Evolutionary conservation across 345 rosid species (phyloP).

Genomic region (Eucalyptus guilfoylei): DNA sequence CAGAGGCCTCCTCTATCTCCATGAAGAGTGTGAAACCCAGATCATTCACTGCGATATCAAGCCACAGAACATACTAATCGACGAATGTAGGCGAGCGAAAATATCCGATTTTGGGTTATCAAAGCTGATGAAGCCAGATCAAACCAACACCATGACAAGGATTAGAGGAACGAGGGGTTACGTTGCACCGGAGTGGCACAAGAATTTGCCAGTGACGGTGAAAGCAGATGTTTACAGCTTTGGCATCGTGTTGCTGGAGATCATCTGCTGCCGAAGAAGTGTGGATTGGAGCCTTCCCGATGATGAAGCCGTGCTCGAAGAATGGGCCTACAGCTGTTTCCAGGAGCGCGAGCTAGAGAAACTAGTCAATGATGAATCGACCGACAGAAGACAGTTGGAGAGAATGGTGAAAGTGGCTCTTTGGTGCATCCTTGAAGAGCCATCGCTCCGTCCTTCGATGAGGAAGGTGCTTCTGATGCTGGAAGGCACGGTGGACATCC

Average conservation of each 20-base stretch:
- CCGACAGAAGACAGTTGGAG: neutral
- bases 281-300: neutral
- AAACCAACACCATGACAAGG: constrained; percentile 4
- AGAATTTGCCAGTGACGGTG: constrained; percentile 3
- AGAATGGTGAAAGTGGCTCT: constrained; percentile 2
- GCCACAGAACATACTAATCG: constrained; percentile 10
- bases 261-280: neutral
- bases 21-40: constrained; percentile 11
- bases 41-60: constrained; percentile 23
- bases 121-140: constrained; percentile 14
- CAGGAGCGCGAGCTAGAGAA: neutral
- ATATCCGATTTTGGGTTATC: constrained; percentile 17
- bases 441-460: neutral
- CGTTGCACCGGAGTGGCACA: constrained; percentile 2
- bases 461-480: constrained; percentile 7
- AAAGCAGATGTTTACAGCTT: constrained; percentile 21
- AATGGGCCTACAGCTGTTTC: constrained; percentile 8
- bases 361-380: neutral
- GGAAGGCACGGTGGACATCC: constrained; percentile 9
- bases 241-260: constrained; percentile 6
- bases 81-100: neutral
- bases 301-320: constrained; percentile 1
- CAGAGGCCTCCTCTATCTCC: constrained; percentile 6
- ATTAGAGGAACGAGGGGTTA: constrained; percentile 4
- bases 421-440: constrained; percentile 6